Percentiles rank a stretch among this genome's conserved stretches.
Evolutionary conservation across 2,329 filamentous ascomycete species (phyloP).

Genomic region (Alternaria panax): DNA sequence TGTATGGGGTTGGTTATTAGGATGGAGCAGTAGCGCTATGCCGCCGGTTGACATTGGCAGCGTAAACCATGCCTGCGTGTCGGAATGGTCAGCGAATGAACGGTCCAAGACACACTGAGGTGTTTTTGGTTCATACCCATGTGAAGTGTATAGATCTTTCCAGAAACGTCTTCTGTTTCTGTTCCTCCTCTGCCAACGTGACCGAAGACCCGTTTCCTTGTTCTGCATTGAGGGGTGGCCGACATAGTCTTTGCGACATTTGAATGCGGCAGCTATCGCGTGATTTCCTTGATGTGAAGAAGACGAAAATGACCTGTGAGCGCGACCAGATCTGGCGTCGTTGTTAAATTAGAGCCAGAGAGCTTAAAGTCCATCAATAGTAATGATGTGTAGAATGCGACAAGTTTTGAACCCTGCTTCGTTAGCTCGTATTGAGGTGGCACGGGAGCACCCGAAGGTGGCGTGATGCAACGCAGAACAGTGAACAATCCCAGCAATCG

Average conservation of each 20-base stretch:
- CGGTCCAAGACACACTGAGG: background rate
- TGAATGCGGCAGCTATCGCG: background rate
- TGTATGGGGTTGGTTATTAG: background rate
- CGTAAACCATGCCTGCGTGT: conserved; percentile 2
- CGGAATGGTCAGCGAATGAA: background rate
- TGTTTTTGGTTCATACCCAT: background rate
- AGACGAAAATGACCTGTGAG: background rate
- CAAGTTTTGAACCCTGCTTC: background rate
- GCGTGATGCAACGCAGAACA: background rate
- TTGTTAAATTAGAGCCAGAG: background rate
- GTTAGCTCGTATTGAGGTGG: background rate
- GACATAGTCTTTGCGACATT: background rate
- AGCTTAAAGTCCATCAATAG: background rate
- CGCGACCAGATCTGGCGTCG: background rate
- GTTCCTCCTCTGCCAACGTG: background rate
- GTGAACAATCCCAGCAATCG: background rate
- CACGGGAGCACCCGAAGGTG: background rate
- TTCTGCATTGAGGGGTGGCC: background rate
- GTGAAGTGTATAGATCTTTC: background rate
- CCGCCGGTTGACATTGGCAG: conserved; percentile 5
- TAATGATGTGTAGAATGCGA: background rate
- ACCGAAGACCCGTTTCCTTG: background rate
- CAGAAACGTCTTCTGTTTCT: background rate
- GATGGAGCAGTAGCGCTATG: conserved; percentile 1
- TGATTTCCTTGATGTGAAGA: background rate